Evolutionary conservation across 2,329 filamentous ascomycete species (phyloP).

Genomic region (Paraphoma chrysanthemicola): DNA sequence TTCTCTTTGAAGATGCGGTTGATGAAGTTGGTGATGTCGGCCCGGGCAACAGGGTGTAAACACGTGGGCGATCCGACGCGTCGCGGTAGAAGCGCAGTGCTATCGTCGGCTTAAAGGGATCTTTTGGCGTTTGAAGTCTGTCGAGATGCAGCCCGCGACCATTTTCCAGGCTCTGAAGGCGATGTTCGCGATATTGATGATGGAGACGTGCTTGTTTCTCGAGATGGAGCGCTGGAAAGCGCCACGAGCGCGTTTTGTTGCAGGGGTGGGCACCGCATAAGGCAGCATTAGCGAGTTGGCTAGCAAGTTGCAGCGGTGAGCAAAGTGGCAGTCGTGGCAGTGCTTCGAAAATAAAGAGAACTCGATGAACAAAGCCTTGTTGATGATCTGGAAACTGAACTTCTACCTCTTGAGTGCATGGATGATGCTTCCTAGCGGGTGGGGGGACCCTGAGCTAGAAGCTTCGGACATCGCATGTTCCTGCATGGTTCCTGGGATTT

Average conservation of each 20-base stretch:
- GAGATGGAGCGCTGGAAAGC: slow-evolving; percentile 15
- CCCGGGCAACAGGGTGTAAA: slow-evolving; percentile 1
- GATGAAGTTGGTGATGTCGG: slow-evolving; percentile 16
- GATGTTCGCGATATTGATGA: slow-evolving; percentile 8
- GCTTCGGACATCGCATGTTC: background rate
- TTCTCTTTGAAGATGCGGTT: slow-evolving; percentile 12
- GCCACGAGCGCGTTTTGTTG: background rate
- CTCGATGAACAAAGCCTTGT: background rate
- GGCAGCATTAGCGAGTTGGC: slow-evolving; percentile 4
- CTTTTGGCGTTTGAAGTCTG: slow-evolving; percentile 12
- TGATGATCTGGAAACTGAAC: background rate
- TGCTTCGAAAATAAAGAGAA: slow-evolving; percentile 7
- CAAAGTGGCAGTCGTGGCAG: slow-evolving; percentile 14
- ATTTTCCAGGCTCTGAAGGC: slow-evolving; percentile 16
- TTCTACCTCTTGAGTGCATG: slow-evolving; percentile 4
- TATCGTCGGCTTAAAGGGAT: slow-evolving; percentile 10
- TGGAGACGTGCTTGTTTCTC: slow-evolving; percentile 16
- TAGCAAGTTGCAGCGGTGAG: slow-evolving; percentile 18
- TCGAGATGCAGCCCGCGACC: slow-evolving; percentile 19
- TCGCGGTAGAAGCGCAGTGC: slow-evolving; percentile 22
- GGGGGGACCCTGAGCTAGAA: background rate
- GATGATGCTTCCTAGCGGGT: slow-evolving; percentile 15
- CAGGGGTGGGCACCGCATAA: background rate
- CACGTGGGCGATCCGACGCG: slow-evolving; percentile 27
- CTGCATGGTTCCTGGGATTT: background rate